These are phyloP conservation scores for Aspergillus sp. DNA, from an alignment of 2,329 filamentous ascomycete species.

Conservation along the genomic window DNA sequence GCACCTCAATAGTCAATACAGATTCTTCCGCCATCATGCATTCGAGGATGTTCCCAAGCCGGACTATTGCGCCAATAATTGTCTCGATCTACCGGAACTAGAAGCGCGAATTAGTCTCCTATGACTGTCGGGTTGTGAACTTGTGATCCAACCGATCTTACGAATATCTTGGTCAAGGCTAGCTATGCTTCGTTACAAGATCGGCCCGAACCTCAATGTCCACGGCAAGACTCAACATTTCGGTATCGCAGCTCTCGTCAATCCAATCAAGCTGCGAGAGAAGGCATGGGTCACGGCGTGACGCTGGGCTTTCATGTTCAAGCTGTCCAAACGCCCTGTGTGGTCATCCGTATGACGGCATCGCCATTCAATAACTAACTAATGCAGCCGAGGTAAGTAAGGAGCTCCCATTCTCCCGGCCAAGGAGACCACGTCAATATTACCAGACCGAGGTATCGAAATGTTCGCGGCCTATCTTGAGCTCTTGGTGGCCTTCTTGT, in stretches of 20 bases:
- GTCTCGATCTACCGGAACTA: not conserved
- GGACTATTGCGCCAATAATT: not conserved
- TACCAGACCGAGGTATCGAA: not conserved
- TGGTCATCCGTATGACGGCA: not conserved
- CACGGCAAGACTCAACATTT: no score
- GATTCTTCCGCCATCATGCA: not conserved
- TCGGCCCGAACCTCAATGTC: no score
- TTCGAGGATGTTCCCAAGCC: not conserved
- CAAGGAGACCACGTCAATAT: not conserved
- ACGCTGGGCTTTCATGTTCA: not conserved
- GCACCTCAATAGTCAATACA: not conserved
- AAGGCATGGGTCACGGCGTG: not conserved
- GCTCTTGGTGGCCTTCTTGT: not conserved
- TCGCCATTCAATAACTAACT: not conserved
- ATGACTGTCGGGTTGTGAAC: not conserved
- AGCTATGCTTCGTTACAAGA: no score
- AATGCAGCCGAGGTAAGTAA: constrained; percentile 2
- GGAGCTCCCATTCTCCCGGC: not conserved
- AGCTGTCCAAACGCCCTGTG: not conserved
- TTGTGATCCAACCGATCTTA: not conserved
- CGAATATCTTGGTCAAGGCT: not conserved
- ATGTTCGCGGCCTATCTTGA: not conserved
- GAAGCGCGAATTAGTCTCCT: not conserved
- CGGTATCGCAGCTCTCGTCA: no score
- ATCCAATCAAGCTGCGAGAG: not conserved